Evolutionary conservation across 106 monocot genomes (phyloP).

Genomic region (Dioscorea dumetorum): DNA sequence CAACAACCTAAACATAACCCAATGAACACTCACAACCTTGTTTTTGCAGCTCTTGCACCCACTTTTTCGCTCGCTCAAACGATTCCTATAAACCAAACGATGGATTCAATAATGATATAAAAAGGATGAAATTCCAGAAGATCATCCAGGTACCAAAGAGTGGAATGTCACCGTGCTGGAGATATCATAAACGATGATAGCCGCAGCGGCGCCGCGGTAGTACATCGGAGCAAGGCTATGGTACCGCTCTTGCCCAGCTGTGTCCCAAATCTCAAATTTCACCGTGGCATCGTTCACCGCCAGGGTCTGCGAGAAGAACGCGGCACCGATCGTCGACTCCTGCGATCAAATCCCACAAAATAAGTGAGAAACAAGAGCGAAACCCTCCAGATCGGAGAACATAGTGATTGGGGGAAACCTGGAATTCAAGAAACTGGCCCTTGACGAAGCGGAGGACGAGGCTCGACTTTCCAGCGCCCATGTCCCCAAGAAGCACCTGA

Average conservation of each 20-base stretch:
- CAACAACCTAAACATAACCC: neutral
- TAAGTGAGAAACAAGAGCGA: neutral
- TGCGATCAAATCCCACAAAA: conserved; percentile 8
- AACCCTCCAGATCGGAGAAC: neutral
- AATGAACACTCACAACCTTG: conserved; percentile 43
- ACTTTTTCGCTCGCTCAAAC: conserved; percentile 82
- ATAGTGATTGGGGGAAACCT: conserved; percentile 24
- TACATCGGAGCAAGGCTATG: conserved; percentile 98
- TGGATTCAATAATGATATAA: neutral
- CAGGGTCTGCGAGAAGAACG: conserved; percentile 94
- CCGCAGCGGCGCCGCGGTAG: conserved; percentile 94
- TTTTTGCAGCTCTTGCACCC: conserved; percentile 86
- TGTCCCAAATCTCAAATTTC: conserved; percentile 99
- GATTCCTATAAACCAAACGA: conserved; percentile 44
- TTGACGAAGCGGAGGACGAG: conserved; percentile 96
- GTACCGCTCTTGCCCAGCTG: conserved; percentile 96
- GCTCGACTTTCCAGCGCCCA: conserved; percentile 97
- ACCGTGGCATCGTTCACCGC: conserved; percentile 87
- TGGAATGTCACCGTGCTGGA: conserved; percentile 41
- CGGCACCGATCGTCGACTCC: conserved; percentile 99
- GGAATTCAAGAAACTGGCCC: conserved; percentile 95
- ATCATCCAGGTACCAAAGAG: neutral
- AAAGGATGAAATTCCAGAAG: neutral
- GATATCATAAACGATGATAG: conserved; percentile 92
- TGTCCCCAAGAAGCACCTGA: conserved; percentile 89